Evolutionary conservation across 495 filamentous ascomycete genomes (phyloP).

Genomic region (Xylaria bambusicola): DNA sequence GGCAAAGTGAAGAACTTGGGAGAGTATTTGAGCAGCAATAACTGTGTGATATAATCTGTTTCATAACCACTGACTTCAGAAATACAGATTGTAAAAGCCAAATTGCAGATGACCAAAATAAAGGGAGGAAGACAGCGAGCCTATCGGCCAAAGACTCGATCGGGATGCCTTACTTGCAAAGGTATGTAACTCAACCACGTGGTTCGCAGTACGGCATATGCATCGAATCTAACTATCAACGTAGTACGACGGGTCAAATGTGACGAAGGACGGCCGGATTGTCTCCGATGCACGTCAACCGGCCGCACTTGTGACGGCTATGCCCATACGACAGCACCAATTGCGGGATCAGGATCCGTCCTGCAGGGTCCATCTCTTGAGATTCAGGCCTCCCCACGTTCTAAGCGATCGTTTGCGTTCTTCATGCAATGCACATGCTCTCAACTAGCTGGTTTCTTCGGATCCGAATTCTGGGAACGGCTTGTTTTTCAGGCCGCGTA

Average conservation of each 20-base stretch:
- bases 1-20: too few relatives aligned
- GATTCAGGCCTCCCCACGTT: background rate
- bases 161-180: slow-evolving; percentile 13
- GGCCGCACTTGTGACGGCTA: slow-evolving; percentile 49
- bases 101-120: slow-evolving; percentile 4
- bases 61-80: too few relatives aligned
- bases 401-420: slow-evolving; percentile 4
- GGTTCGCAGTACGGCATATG: background rate
- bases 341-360: slow-evolving; percentile 13
- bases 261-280: slow-evolving; percentile 44
- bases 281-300: slow-evolving; percentile 44
- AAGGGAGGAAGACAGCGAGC: slow-evolving; percentile 12
- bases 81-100: too few relatives aligned
- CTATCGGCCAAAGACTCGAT: slow-evolving; percentile 3
- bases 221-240: background rate
- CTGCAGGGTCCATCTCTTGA: slow-evolving; percentile 13
- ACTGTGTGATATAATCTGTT: too few relatives aligned
- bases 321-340: slow-evolving; percentile 18
- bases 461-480: slow-evolving; percentile 39
- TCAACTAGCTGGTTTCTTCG: slow-evolving; percentile 12
- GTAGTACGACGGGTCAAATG: slow-evolving; percentile 36
- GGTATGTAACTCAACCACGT: background rate
- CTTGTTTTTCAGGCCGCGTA: slow-evolving; percentile 34
- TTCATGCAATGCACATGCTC: slow-evolving; percentile 3
- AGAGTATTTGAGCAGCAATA: too few relatives aligned